These are phyloP conservation scores for Tetrapisispora fleetii DNA, from an alignment of 805 yeast species.

Conservation along the genomic window DNA sequence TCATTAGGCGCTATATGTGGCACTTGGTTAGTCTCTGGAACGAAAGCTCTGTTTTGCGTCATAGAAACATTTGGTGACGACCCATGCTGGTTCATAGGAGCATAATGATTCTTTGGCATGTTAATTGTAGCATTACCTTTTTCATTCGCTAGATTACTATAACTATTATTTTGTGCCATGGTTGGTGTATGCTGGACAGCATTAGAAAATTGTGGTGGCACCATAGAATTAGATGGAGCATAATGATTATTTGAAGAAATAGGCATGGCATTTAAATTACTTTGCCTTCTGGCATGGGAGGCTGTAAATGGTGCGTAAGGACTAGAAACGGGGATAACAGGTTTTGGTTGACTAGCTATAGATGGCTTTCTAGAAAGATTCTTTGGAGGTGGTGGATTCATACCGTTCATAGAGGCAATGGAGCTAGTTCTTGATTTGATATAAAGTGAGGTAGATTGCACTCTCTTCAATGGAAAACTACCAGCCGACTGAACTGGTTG, in stretches of 20 bases:
- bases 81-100: slow-evolving; percentile 18
- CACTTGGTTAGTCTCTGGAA: neutral
- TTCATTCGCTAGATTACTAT: neutral
- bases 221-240: slow-evolving; percentile 5
- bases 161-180: neutral
- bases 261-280: neutral
- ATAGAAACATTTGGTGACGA: neutral
- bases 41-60: neutral
- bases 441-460: slow-evolving; percentile 6
- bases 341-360: neutral
- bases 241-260: slow-evolving; percentile 7
- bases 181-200: neutral
- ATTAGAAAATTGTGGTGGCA: neutral
- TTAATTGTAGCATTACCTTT: slow-evolving; percentile 5
- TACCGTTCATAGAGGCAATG: slow-evolving; percentile 7
- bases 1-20: too few relatives aligned
- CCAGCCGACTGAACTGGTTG: neutral
- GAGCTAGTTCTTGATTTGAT: neutral
- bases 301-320: slow-evolving; percentile 10
- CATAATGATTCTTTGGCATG: slow-evolving; percentile 32
- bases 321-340: neutral
- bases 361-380: slow-evolving; percentile 22
- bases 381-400: slow-evolving; percentile 15
- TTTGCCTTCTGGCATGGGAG: neutral
- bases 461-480: slow-evolving; percentile 1